Evolutionary conservation across 73 alveolate species (phyloP).

Genomic region (Tetrahymena thermophila): DNA sequence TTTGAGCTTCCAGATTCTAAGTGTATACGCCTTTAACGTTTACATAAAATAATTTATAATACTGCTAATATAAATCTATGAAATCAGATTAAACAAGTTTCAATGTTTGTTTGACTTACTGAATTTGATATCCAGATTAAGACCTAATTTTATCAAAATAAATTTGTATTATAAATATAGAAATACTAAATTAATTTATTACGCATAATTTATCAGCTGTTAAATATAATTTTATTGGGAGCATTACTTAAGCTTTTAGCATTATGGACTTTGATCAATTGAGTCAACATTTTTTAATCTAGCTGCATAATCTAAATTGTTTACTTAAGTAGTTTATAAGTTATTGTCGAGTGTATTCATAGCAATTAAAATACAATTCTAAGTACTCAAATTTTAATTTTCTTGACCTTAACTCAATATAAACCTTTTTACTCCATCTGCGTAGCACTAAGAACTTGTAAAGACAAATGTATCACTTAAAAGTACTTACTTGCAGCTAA

Average conservation of each 20-base stretch:
- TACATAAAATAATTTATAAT: background rate
- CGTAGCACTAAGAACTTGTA: background rate
- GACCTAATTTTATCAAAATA: background rate
- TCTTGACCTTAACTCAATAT: background rate
- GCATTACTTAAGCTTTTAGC: background rate
- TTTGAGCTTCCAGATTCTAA: background rate
- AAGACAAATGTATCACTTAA: background rate
- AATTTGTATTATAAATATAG: background rate
- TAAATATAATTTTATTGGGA: background rate
- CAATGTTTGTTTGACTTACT: background rate
- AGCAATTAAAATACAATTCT: background rate
- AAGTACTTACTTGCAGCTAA: background rate
- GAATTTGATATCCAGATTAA: background rate
- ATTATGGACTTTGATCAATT: background rate
- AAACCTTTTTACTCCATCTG: background rate
- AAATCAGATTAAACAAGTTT: background rate
- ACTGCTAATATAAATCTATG: background rate
- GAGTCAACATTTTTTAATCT: background rate
- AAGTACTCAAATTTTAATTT: background rate
- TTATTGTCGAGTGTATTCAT: background rate
- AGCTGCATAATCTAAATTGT: background rate
- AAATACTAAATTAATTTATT: background rate
- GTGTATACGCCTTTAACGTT: background rate
- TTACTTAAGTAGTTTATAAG: background rate
- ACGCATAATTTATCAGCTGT: background rate